Evolutionary conservation across 169 alveolate genomes (phyloP).

Genomic region (Theileria sp.): DNA sequence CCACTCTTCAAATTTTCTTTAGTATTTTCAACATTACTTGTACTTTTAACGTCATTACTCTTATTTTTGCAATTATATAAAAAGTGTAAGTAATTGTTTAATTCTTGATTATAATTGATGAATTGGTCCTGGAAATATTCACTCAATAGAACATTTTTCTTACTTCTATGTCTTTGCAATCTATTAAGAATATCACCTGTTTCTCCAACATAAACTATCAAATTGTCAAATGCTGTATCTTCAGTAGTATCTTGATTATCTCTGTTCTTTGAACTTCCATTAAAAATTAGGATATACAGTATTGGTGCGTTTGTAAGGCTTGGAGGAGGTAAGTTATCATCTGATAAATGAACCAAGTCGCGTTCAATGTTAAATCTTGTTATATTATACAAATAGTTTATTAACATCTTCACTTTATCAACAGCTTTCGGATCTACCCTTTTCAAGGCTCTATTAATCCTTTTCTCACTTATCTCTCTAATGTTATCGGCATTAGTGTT

Average conservation of each 20-base stretch:
- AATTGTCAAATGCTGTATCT: background rate
- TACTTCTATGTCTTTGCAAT: constrained; percentile 38
- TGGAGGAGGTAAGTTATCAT: constrained; percentile 58
- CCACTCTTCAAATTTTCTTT: background rate
- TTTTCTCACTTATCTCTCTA: background rate
- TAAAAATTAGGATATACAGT: constrained; percentile 31
- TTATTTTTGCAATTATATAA: background rate
- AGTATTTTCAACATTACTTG: background rate
- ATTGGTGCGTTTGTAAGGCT: constrained; percentile 32
- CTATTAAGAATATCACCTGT: constrained; percentile 44
- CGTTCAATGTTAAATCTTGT: background rate
- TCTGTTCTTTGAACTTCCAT: background rate
- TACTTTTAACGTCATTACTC: background rate
- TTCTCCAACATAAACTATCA: constrained; percentile 60
- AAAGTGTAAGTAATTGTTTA: constrained; percentile 23
- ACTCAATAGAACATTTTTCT: constrained; percentile 15
- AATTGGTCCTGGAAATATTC: constrained; percentile 28
- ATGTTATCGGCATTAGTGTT: background rate
- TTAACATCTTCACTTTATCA: background rate
- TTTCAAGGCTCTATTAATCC: background rate
- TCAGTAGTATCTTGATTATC: background rate
- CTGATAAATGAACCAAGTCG: constrained; percentile 24
- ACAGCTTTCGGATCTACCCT: background rate
- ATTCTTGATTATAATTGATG: constrained; percentile 29
- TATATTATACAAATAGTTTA: background rate